These are phyloP conservation scores for Filobasidium uniguttulatum DNA, from an alignment of 1,284 basidiomycete genomes.

Conservation along the genomic window DNA sequence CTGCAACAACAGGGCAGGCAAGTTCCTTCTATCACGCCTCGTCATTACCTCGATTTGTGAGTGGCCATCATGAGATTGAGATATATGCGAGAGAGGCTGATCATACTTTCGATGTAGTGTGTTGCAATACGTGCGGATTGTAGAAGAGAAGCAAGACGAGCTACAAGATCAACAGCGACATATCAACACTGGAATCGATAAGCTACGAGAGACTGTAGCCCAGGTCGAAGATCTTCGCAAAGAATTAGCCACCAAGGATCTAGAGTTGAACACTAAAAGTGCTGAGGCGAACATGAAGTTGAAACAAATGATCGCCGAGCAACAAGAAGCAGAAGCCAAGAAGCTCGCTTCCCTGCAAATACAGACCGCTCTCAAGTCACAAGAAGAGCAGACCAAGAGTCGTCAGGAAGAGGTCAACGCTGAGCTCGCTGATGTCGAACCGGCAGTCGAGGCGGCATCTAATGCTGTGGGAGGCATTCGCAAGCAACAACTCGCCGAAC, in stretches of 20 bases:
- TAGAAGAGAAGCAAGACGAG: conserved; percentile 95
- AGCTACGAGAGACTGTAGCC: conserved; percentile 84
- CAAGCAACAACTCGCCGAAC: conserved; percentile 91
- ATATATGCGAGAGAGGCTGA: no score
- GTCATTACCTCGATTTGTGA: conserved; percentile 97
- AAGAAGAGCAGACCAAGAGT: conserved; percentile 79
- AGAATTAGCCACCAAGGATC: conserved; percentile 85
- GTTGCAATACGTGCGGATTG: conserved; percentile 80
- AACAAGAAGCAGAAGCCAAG: conserved; percentile 97
- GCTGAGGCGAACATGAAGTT: conserved; percentile 93
- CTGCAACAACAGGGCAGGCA: conserved; percentile 83
- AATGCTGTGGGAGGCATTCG: conserved; percentile 95
- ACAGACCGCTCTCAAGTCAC: conserved; percentile 79
- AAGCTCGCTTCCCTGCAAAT: conserved; percentile 93
- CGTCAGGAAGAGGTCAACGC: conserved; percentile 79
- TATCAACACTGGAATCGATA: conserved; percentile 94
- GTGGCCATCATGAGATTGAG: conserved; percentile 33
- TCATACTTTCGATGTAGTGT: no score
- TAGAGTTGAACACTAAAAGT: conserved; percentile 84
- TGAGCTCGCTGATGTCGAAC: conserved; percentile 94
- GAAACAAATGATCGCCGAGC: conserved; percentile 94
- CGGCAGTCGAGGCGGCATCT: conserved; percentile 89
- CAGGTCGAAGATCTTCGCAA: conserved; percentile 93
- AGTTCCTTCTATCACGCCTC: conserved; percentile 92
- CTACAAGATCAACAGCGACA: conserved; percentile 98